Evolutionary conservation across 1,284 basidiomycete genomes (phyloP).

Genomic region (Omphalotus olearius): DNA sequence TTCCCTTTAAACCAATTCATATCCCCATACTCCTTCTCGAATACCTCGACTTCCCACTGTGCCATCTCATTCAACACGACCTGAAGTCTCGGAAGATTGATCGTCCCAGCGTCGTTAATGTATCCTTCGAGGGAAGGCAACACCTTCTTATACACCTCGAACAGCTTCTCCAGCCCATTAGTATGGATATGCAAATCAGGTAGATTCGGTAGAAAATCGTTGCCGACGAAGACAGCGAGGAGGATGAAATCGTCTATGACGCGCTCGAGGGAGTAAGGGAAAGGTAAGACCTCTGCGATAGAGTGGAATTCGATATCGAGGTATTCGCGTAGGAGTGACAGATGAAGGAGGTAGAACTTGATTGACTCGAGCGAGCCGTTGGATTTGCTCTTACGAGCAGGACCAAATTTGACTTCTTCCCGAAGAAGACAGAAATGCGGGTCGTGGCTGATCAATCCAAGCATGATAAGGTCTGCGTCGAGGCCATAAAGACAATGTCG

Average conservation of each 20-base stretch:
- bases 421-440: slow-evolving; percentile 97
- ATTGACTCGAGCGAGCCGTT: slow-evolving; percentile 75
- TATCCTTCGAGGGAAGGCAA: slow-evolving; percentile 89
- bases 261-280: slow-evolving; percentile 82
- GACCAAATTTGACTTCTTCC: slow-evolving; percentile 98
- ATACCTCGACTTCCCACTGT: slow-evolving; percentile 84
- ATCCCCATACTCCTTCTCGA: slow-evolving; percentile 89
- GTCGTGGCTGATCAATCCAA: slow-evolving; percentile 95
- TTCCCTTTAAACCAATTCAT: slow-evolving; percentile 89
- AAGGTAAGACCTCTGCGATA: slow-evolving; percentile 55
- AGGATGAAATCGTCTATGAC: slow-evolving; percentile 98
- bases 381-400: slow-evolving; percentile 68
- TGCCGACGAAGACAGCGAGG: slow-evolving; percentile 94
- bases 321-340: slow-evolving; percentile 95
- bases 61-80: slow-evolving; percentile 86
- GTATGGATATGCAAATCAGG: slow-evolving; percentile 92
- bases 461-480: slow-evolving; percentile 98
- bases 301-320: slow-evolving; percentile 91
- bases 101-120: slow-evolving; percentile 86
- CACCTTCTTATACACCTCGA: slow-evolving; percentile 94
- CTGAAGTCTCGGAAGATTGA: slow-evolving; percentile 81
- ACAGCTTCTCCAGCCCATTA: slow-evolving; percentile 89
- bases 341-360: slow-evolving; percentile 93
- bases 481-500: slow-evolving; percentile 98
- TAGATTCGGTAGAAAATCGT: slow-evolving; percentile 95